Evolutionary conservation across 1,139 yeast genomes (phyloP).

Genomic region (Yueomyces sp.): DNA sequence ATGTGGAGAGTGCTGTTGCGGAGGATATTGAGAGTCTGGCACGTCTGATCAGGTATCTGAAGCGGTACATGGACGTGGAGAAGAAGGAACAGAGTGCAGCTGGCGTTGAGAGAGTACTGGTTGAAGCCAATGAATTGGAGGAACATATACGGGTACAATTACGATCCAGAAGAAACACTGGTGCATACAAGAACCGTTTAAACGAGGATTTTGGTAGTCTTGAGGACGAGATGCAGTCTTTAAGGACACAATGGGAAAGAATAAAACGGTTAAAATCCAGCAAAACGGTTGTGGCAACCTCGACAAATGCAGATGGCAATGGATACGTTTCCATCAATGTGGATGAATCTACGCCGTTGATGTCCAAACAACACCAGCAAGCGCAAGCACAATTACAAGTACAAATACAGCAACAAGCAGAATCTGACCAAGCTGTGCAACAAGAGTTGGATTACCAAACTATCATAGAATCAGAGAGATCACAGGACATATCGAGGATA

Average conservation of each 20-base stretch:
- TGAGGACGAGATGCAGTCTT: background rate
- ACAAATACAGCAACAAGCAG: constrained; percentile 20
- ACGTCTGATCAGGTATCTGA: background rate
- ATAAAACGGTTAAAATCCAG: constrained; percentile 20
- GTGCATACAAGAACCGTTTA: background rate
- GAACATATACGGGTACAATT: no score
- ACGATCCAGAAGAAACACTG: no score
- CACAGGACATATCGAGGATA: constrained; percentile 58
- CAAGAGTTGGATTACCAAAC: constrained; percentile 68
- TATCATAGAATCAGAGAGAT: constrained; percentile 57
- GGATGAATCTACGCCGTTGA: constrained; percentile 29
- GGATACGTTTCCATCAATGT: constrained; percentile 26
- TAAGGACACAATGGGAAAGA: background rate
- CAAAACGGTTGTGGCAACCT: constrained; percentile 6
- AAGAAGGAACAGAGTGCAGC: no score
- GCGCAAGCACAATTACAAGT: constrained; percentile 14
- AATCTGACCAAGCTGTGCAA: constrained; percentile 22
- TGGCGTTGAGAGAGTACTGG: no score
- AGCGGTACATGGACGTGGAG: background rate
- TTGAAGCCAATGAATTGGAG: no score
- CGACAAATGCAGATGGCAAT: constrained; percentile 2
- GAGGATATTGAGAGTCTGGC: background rate
- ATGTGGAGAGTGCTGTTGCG: background rate
- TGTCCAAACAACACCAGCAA: constrained; percentile 12
- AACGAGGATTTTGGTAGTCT: background rate